Conservation (phyloP, 2,329 filamentous ascomycete genomes). For the Penicillium sp. region DNA sequence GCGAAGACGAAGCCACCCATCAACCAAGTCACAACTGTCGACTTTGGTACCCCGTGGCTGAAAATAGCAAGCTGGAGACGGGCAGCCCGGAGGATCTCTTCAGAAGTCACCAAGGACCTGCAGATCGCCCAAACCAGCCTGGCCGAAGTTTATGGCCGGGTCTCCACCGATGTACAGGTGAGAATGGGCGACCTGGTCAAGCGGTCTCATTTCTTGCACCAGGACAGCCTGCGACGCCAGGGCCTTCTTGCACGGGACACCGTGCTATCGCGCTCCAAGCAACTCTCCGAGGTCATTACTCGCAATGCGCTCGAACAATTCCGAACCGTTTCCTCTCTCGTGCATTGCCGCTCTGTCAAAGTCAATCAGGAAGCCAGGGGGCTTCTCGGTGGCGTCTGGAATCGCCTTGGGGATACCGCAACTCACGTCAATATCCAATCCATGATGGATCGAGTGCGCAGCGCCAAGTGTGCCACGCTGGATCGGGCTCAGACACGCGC, state of each 20-base stretch:
- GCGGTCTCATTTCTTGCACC: conserved; percentile 35
- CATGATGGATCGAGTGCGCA: conserved; percentile 32
- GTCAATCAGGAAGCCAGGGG: conserved; percentile 31
- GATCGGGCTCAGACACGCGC: conserved; percentile 39
- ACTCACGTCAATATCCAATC: conserved; percentile 25
- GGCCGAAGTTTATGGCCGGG: conserved; percentile 38
- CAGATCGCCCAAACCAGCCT: conserved; percentile 41
- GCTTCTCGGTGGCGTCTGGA: conserved; percentile 33
- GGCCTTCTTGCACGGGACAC: conserved; percentile 27
- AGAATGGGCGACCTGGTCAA: conserved; percentile 41
- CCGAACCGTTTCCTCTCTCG: conserved; percentile 30
- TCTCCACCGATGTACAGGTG: conserved; percentile 42
- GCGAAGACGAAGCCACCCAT: conserved; percentile 38
- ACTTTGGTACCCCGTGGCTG: conserved; percentile 50
- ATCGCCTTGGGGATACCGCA: conserved; percentile 27
- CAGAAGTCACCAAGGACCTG: conserved; percentile 40
- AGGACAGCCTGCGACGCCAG: conserved; percentile 31
- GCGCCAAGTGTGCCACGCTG: conserved; percentile 31
- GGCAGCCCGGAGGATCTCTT: conserved; percentile 39
- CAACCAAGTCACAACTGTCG: conserved; percentile 40
- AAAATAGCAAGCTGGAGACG: conserved; percentile 50
- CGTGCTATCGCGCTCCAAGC: conserved; percentile 36
- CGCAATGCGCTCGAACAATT: conserved; percentile 35
- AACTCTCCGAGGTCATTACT: conserved; percentile 35
- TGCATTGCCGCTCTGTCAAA: conserved; percentile 33